Conservation (phyloP, 768 basidiomycete genomes). For the Cantharellus anzutake region DNA sequence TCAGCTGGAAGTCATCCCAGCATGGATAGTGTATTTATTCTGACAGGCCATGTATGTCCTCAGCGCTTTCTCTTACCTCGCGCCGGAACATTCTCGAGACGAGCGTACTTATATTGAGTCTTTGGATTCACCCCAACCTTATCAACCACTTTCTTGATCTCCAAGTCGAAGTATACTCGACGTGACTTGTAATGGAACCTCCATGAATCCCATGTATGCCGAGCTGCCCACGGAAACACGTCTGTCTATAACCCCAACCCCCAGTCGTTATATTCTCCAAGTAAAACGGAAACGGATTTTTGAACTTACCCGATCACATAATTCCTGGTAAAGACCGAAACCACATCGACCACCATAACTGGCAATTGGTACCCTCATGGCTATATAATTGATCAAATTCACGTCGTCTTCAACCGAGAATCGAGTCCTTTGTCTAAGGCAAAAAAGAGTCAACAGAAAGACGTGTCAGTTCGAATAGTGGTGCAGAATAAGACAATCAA, state of each 20-base stretch:
- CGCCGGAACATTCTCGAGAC: no score
- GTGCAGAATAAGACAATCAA: background rate
- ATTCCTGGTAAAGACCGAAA: background rate
- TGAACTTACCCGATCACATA: background rate
- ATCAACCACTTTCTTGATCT: background rate
- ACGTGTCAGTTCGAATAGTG: background rate
- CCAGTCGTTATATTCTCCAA: background rate
- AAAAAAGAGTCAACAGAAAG: background rate
- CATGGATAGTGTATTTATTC: no score
- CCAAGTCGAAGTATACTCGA: background rate
- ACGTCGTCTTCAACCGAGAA: background rate
- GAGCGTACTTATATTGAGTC: no score
- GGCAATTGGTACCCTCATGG: background rate
- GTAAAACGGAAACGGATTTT: background rate
- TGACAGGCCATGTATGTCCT: no score
- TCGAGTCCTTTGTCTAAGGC: background rate
- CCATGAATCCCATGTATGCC: slow-evolving; percentile 2
- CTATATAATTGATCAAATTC: slow-evolving; percentile 1
- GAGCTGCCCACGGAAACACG: background rate
- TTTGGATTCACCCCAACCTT: no score
- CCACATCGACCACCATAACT: background rate
- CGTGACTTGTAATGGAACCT: background rate
- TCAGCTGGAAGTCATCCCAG: no score
- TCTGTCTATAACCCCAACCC: background rate
- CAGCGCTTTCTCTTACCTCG: no score